Evolutionary conservation across 2,329 filamentous ascomycete genomes (phyloP), one percentile per base, ranked within the genome.

Genomic region (Cyphellophora attinorum): DNA sequence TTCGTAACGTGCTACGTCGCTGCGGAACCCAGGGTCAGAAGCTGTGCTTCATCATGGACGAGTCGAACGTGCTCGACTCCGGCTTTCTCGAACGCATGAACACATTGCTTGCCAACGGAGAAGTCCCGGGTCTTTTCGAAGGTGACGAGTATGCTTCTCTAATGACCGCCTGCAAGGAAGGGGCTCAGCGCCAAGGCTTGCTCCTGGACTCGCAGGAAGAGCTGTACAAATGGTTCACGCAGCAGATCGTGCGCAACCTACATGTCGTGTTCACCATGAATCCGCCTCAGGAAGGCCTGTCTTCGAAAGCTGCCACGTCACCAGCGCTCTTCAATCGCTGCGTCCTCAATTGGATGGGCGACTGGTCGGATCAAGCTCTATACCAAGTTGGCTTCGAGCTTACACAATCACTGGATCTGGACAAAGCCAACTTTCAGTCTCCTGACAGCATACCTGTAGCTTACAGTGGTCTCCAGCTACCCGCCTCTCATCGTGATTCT

Each of bases 261-360:
- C 91, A 99, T 53, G 91, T 99, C 31, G 91, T 99, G 14, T 98
- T 99, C 59, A 99, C 91, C 3, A 99, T 99, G 91, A 99, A 99
- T 59, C 91, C 91, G 11, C 93, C 91, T 0, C 85, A 95, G 54
- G 91, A 91, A 49, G 89, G 91, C 1, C 66, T 99, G 6, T 91
- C 85, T 2, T 94, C 86, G 19, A 96, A 95, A 66, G 91, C 91
- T 37, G 93, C 91, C 17, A 98, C 93, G 3, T 95, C 86, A 72
- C 91, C 91, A 40, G 91, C 91, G 27, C 65, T 99, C 53, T 99
- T 99, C 80, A 99, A 99, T 67, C 81, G 91, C 71, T 99, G 91
- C 56, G 91, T 99, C 31, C 79, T 99, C 50, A 98, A 99, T 64
- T 99, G 91, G 91, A 95, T 98, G 57, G 91, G 91, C 46, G 91